A percentile compares a stretch with the other conserved stretches of the same genome.
phyloP scores from a whole-genome alignment of 108 stramenopile genomes.

The Aureococcus anophagefferens region DNA sequence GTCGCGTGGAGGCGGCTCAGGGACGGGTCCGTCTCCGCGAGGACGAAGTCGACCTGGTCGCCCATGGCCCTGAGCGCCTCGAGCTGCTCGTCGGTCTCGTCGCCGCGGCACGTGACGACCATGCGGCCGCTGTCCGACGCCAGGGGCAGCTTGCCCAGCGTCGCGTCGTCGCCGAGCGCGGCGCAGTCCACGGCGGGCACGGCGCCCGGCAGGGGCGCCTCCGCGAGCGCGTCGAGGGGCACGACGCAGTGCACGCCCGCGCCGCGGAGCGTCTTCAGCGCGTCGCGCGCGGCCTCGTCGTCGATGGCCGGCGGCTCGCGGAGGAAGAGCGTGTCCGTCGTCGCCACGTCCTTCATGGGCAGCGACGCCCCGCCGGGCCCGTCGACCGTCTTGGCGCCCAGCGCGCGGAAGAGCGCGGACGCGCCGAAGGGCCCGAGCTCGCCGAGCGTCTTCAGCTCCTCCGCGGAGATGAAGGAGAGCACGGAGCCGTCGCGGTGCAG shows the following conservation, averaged over 20 bases:
- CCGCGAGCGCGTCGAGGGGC: slow-evolving; percentile 60
- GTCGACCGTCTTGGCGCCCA: slow-evolving; percentile 57
- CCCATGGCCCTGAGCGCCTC: slow-evolving; percentile 59
- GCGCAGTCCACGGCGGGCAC: slow-evolving; percentile 49
- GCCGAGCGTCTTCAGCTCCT: slow-evolving; percentile 17
- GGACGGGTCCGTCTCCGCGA: slow-evolving; percentile 51
- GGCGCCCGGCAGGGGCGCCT: slow-evolving; percentile 53
- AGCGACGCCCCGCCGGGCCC: slow-evolving; percentile 87
- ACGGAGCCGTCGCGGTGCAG: slow-evolving; percentile 77
- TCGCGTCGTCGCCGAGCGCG: slow-evolving; percentile 41
- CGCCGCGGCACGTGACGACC: slow-evolving; percentile 68
- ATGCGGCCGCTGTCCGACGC: slow-evolving; percentile 74
- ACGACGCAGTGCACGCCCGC: slow-evolving; percentile 80
- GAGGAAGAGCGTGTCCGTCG: slow-evolving; percentile 68
- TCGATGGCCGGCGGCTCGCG: slow-evolving; percentile 55
- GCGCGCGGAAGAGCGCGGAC: slow-evolving; percentile 39
- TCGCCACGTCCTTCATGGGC: slow-evolving; percentile 95
- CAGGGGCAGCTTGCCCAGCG: slow-evolving; percentile 39
- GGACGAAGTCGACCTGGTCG: slow-evolving; percentile 55
- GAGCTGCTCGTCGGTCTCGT: slow-evolving; percentile 45
- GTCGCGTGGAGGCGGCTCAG: slow-evolving; percentile 76
- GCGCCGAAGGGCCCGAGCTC: neutral
- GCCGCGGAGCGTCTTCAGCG: slow-evolving; percentile 76
- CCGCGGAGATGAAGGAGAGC: slow-evolving; percentile 54
- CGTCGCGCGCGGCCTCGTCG: slow-evolving; percentile 61